phyloP scores from a whole-genome alignment of 2,329 filamentous ascomycete species.

The Colletotrichum chrysophilum region DNA sequence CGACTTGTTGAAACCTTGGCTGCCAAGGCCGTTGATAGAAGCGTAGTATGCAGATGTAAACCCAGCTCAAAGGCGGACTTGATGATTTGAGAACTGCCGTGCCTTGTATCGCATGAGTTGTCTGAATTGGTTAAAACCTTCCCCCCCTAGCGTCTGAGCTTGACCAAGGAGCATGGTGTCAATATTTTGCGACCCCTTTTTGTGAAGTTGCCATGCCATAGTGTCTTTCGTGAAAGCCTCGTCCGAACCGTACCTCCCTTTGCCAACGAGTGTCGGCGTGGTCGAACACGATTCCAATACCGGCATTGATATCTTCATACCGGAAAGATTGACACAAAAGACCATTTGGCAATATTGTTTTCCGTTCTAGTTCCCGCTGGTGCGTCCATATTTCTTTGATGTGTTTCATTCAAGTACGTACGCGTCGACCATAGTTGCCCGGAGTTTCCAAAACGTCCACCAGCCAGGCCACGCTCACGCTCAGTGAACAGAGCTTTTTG shows the following conservation, averaged over 20 bases:
- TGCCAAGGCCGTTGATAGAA: not conserved
- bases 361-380: not conserved
- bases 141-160: not conserved
- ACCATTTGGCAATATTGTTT: not conserved
- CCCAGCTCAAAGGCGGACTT: not conserved
- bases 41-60: not conserved
- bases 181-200: not conserved
- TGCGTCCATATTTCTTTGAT: not conserved
- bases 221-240: not conserved
- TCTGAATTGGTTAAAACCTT: not conserved
- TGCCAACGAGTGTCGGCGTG: rapidly evolving
- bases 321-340: not conserved
- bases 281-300: not conserved
- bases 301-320: not conserved
- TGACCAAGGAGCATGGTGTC: not conserved
- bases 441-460: not conserved
- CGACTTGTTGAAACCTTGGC: rapidly evolving
- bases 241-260: rapidly evolving
- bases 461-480: not conserved
- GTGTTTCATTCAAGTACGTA: not conserved
- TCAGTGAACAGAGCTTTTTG: not conserved
- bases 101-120: not conserved
- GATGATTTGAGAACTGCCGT: not conserved
- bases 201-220: not conserved
- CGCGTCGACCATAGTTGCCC: not conserved